Evolutionary conservation across 495 filamentous ascomycete genomes (phyloP), one percentile per base, ranked within the genome.

Genomic region (Hypoxylon intermedium): DNA sequence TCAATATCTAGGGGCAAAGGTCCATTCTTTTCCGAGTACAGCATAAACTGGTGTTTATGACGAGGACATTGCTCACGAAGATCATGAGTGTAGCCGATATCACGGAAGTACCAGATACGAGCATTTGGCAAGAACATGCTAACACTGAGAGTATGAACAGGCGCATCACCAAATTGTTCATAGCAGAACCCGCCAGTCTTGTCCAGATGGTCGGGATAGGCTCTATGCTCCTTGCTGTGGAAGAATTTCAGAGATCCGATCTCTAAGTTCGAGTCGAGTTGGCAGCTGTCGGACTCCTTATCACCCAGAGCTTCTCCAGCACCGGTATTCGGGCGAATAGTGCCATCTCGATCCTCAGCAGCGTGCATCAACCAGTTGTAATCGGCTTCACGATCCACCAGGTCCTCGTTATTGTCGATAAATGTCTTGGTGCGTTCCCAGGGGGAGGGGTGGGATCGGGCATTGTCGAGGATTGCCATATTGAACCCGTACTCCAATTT

Each of bases 401-500:
- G 60, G 36, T 82, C 68, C n/a, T 72, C 74, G 45, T 82, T 73
- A 9, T 61, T 58, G 28, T 77, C 72, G 53, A 79, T 76, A 46
- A 83, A 84, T 7, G 67, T 63, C 40, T 67, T 68, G 9, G 78
- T 82, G 30, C 67, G 67, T 15, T 72, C 71, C 79, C 81, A 83
- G 28, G 82, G 67, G 0, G 77, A 79, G 9, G 76, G 79, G 46
- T 82, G 77, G 6, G 79, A 79, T 20, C 74, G 73, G 24, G 77
- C 75, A 58, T 81, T 79, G 53, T 84, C 81, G 20, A 83, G 68
- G 24, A 82, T 82, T 24, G 78, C 79, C 76, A 82, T 82, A 56
- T 80, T 83, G 58, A 82, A 82, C 7, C 79, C 87, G 72, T 91
- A 92, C 54, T 84, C 86, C 69, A 89, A 86, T 43, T 86, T 76